phyloP scores from a whole-genome alignment of 1,139 yeast genomes.

The Blastobotrys petasosporus region DNA sequence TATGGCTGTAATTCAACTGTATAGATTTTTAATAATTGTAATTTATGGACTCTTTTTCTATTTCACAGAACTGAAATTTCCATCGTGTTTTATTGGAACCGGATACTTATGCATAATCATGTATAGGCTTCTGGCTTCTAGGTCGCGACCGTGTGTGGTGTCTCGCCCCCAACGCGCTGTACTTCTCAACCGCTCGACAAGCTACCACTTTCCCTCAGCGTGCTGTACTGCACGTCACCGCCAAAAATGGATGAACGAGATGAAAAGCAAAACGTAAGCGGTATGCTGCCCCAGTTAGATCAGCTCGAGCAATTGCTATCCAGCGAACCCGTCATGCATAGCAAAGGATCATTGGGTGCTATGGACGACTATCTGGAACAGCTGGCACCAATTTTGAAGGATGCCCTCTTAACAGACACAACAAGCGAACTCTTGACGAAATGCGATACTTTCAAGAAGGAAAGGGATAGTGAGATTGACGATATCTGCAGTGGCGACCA shows the following conservation, averaged over 20 bases:
- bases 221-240: no score
- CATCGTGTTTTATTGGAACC: no score
- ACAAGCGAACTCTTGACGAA: conserved; percentile 52
- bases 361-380: conserved; percentile 75
- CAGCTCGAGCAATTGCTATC: conserved; percentile 30
- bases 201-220: no score
- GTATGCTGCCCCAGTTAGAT: conserved; percentile 27
- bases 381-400: conserved; percentile 69
- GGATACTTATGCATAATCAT: no score
- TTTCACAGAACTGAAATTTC: no score
- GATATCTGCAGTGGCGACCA: conserved; percentile 58
- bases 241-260: conserved; percentile 6
- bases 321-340: conserved; percentile 25
- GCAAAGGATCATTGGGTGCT: conserved; percentile 15
- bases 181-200: no score
- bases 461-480: conserved; percentile 61
- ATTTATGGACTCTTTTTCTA: no score
- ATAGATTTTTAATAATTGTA: no score
- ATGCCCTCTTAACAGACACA: conserved; percentile 53
- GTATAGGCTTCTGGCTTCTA: no score
- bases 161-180: no score
- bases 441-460: conserved; percentile 51
- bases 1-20: no score
- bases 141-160: no score
- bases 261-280: conserved; percentile 15